Evolutionary conservation across 2,329 filamentous ascomycete species (phyloP).

Genomic region (Hansfordia pulvinata): DNA sequence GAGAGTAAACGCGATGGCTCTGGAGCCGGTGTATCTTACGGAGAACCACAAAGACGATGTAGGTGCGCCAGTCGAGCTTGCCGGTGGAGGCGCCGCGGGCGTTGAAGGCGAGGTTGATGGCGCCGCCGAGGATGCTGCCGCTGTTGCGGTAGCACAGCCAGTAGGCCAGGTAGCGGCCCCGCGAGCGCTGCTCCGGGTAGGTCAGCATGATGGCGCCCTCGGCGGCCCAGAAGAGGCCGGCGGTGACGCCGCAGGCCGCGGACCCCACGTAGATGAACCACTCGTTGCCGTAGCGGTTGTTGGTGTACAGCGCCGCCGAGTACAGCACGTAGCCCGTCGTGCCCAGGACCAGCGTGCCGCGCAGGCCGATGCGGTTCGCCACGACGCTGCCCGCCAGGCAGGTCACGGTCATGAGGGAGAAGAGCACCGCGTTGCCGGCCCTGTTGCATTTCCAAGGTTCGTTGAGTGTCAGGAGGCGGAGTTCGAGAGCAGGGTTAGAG

Average conservation of each 20-base stretch:
- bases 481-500: no score
- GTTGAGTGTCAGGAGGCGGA: no score
- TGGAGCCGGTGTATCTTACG: no score
- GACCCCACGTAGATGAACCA: conserved; percentile 13
- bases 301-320: conserved; percentile 26
- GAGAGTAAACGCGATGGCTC: conserved; percentile 1
- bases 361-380: conserved; percentile 2
- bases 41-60: no score
- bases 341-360: conserved; percentile 20
- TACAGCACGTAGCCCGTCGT: conserved; percentile 28
- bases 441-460: not conserved
- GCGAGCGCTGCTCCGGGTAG: conserved; percentile 5
- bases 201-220: conserved; percentile 4
- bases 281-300: conserved; percentile 17
- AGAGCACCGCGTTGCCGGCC: conserved; percentile 4
- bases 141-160: conserved; percentile 1
- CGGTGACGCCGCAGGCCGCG: conserved; percentile 9
- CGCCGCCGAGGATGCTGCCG: conserved; percentile 1
- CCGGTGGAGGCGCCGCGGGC: no score
- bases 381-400: conserved; percentile 2
- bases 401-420: conserved; percentile 3
- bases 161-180: conserved; percentile 1
- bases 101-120: conserved; percentile 1
- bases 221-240: conserved; percentile 8
- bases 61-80: no score